Base-by-base conservation (phyloP, 2,329 filamentous ascomycete genomes). In the Didymella segeticola region DNA sequence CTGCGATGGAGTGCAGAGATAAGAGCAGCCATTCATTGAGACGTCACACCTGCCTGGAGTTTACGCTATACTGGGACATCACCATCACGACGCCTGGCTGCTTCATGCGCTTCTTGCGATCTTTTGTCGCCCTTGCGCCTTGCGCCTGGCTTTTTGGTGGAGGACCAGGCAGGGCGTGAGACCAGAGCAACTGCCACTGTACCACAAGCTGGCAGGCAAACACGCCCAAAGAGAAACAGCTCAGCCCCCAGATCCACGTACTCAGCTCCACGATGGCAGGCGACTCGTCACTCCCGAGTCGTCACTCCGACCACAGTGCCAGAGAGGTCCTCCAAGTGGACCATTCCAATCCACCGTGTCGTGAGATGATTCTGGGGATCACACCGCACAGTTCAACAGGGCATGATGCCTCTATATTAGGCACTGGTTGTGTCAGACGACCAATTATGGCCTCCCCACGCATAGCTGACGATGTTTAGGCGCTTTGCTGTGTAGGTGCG, bases 401-500 rank as follows among this genome's bases (percentile, higher is more conserved):
- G 37, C 39, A 38, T 47, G 31, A 58, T 52, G 42, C 23, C 31
- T 22, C 33, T 38, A 38, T 47, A 26, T 27, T 41, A 51, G n/a
- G n/a, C n/a, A n/a, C 48, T 62, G 57, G 56, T 36, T 47, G 29
- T 48, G 43, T 54, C 60, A 50, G 34, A 61, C 43, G 61, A 49
- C 61, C 64, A 66, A 58, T 61, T 33, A 20, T 39, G 34, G 29
- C 23, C 47, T 38, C 36, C 45, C 55, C 34, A 51, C 41, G 39
- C 47, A 51, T 57, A 43, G 20, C 43, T 53, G 53, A 53, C 53
- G 29, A 43, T 55, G 52, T 48, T 46, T 61, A 60, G 41, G 43
- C 57, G 59, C 51, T 49, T 26, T 58, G 56, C n/a, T n/a, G n/a
- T n/a, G n/a, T n/a, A n/a, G 43, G 43, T 58, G 57, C 29, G 59